A percentile compares a stretch with the other conserved stretches of the same genome.
Conservation (phyloP, 139 green algal species). For the Chlorella sp. region DNA sequence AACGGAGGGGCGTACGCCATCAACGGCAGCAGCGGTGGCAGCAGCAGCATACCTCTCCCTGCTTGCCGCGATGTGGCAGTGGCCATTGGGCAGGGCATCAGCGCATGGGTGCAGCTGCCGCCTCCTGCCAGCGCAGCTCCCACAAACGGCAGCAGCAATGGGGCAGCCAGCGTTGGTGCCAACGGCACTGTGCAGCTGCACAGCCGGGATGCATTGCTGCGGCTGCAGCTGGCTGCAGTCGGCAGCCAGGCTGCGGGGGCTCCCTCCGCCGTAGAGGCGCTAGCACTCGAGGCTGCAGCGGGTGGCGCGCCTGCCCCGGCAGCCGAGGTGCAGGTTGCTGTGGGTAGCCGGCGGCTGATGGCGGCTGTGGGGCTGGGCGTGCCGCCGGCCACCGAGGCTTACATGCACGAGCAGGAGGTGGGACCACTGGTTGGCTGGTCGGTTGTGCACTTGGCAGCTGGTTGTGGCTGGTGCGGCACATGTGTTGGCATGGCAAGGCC, state of each 20-base stretch:
- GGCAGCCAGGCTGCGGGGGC: neutral
- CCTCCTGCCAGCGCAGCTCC: no score
- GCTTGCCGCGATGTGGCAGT: slow-evolving; percentile 27
- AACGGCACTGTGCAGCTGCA: neutral
- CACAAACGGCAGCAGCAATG: neutral
- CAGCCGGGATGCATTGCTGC: neutral
- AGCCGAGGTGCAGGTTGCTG: slow-evolving; percentile 54
- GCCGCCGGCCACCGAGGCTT: slow-evolving; percentile 58
- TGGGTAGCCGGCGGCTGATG: slow-evolving; percentile 87
- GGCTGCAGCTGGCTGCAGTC: neutral
- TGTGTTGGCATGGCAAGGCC: no score
- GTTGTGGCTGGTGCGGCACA: no score
- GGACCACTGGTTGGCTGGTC: no score
- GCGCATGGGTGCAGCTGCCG: slow-evolving; percentile 34
- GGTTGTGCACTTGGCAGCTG: no score
- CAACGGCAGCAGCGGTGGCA: neutral
- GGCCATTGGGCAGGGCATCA: slow-evolving; percentile 46
- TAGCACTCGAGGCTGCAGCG: slow-evolving; percentile 55
- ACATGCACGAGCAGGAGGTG: slow-evolving; percentile 62
- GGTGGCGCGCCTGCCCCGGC: neutral
- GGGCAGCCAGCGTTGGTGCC: neutral
- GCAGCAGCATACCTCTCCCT: neutral
- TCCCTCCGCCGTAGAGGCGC: slow-evolving; percentile 26
- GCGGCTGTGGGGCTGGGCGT: slow-evolving; percentile 58
- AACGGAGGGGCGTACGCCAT: neutral